phyloP scores from a whole-genome alignment of 495 filamentous ascomycete genomes.

The Penicillium turbatum region DNA sequence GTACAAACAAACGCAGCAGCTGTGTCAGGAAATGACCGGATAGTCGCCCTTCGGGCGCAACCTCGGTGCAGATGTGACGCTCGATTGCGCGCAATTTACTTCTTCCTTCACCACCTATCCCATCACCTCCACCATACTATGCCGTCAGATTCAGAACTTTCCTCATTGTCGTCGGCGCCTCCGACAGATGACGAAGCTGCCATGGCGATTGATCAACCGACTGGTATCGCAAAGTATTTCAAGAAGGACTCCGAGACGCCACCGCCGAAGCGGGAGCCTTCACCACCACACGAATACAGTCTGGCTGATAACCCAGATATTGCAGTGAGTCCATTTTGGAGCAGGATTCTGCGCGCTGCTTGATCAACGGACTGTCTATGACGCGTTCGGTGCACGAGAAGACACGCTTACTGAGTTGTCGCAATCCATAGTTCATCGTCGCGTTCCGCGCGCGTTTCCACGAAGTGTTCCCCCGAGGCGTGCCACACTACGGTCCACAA shows the following conservation, averaged over 20 bases:
- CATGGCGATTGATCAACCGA: conserved; percentile 39
- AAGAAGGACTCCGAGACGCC: conserved; percentile 55
- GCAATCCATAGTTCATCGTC: conserved; percentile 76
- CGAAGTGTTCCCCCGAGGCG: conserved; percentile 79
- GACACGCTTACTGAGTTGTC: conserved; percentile 38
- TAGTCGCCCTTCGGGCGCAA: conserved; percentile 24
- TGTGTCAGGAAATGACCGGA: conserved; percentile 14
- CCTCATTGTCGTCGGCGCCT: conserved; percentile 56
- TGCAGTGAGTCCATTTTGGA: conserved; percentile 59
- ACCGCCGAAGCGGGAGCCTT: conserved; percentile 69
- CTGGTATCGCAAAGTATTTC: conserved; percentile 45
- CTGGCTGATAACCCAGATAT: conserved; percentile 84
- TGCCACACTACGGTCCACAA: conserved; percentile 87
- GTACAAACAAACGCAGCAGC: conserved; percentile 6
- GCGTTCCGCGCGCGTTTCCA: conserved; percentile 94
- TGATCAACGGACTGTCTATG: conserved; percentile 16
- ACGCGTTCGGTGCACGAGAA: conserved; percentile 29
- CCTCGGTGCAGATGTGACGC: conserved; percentile 30
- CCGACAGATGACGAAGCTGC: conserved; percentile 53
- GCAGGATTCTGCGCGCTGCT: not conserved
- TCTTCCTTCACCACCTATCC: conserved; percentile 24
- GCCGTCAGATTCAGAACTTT: conserved; percentile 53
- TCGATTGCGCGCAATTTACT: conserved; percentile 25
- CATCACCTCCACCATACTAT: conserved; percentile 43
- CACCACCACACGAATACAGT: conserved; percentile 84